Evolutionary conservation across 2,329 filamentous ascomycete genomes (phyloP).

Genomic region (Trichoderma cornu-damae): DNA sequence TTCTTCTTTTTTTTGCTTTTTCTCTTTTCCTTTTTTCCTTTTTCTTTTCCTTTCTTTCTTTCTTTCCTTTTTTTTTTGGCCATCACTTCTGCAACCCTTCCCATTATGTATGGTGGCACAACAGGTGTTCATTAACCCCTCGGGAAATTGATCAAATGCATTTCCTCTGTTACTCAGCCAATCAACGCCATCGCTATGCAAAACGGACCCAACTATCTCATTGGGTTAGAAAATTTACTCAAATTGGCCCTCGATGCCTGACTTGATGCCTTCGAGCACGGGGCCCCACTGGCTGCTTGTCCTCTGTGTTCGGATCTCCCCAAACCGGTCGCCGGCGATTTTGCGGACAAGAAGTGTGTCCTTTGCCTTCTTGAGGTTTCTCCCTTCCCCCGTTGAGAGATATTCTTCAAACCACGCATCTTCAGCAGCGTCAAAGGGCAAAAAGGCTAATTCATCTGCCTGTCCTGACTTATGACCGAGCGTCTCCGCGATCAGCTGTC

Average conservation of each 20-base stretch:
- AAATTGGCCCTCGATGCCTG: slow-evolving; percentile 36
- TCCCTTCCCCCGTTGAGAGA: slow-evolving; percentile 60
- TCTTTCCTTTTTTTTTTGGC: not conserved
- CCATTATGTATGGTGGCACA: too few relatives aligned
- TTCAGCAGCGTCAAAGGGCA: slow-evolving; percentile 67
- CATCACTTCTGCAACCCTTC: not conserved
- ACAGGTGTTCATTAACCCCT: not conserved
- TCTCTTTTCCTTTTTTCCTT: not conserved
- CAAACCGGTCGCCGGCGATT: slow-evolving; percentile 60
- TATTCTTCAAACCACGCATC: slow-evolving; percentile 70
- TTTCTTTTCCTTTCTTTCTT: not conserved
- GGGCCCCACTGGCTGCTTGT: slow-evolving; percentile 44
- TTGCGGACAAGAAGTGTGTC: slow-evolving; percentile 71
- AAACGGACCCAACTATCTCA: not conserved
- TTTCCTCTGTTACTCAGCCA: not conserved
- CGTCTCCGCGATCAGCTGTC: slow-evolving; percentile 57
- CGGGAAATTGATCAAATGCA: not conserved
- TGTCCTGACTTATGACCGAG: slow-evolving; percentile 43
- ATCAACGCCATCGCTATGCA: slow-evolving; percentile 22
- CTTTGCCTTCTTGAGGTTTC: slow-evolving; percentile 58
- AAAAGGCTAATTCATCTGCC: slow-evolving; percentile 63
- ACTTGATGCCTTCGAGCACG: slow-evolving; percentile 48
- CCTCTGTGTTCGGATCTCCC: slow-evolving; percentile 42
- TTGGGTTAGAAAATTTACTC: slow-evolving; percentile 22
- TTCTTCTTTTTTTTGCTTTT: not conserved